Base-by-base conservation (phyloP, 768 basidiomycete genomes). In the Tricholoma bakamatsutake region DNA sequence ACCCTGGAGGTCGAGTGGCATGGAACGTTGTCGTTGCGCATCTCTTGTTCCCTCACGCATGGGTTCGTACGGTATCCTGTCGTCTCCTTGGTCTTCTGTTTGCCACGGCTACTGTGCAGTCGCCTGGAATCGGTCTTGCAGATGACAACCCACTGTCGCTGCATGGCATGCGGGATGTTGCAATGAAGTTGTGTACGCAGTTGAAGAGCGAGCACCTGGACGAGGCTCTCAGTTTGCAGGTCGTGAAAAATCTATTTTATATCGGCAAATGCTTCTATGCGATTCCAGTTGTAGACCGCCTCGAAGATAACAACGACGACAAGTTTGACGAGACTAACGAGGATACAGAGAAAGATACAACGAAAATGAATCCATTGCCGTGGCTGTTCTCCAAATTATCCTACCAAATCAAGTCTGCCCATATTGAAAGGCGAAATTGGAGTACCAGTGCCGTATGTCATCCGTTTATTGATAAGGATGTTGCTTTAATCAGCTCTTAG, bases 381-480 rank as follows among this genome's bases (percentile, higher is more conserved):
- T 98, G 96, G 94, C 71, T 99, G 33, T 98, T 98, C 76, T 94
- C 93, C 21, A 90, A 90, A 65, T 74, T 98, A 17, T 98, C 96
- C 0, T 95, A 90, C 68, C 88, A 94, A 65, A 81, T 87, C 9
- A 82, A 84, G 33, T 86, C 87, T 5, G 85, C 87, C 4, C 83
- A 88, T 63, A 86, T 91, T 54, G 78, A 79, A 5, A 80, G 89
- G 49, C 75, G 85, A 27, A 88, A 81, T 60, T 78, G 76, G 54
- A 70, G 79, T 6, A 67, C 67, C 12, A 69, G 69, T 18, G 65
- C 67, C 48, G 87, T 86, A 65, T 52, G 80, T 67, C 11, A 18
- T 52, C 31, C 13, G 24, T 54, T 17, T 48, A 52, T 53, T 24
- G 8, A 52, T 15, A 52, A 42, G 15, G 9, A n/a, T 18, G 27